phyloP scores from a whole-genome alignment of 192 early-diverging fungal species.

The Gigaspora rosea region DNA sequence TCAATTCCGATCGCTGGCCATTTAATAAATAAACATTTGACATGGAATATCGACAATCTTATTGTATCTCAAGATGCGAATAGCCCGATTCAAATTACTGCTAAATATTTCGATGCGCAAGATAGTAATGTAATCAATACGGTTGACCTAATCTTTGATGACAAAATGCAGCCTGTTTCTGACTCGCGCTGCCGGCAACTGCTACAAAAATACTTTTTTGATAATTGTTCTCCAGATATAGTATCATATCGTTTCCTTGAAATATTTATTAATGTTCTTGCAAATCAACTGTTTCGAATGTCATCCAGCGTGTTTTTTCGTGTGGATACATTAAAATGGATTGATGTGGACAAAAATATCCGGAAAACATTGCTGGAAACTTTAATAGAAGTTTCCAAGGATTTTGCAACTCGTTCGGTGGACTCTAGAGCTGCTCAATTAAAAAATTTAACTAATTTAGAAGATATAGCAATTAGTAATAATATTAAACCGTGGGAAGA shows the following conservation, averaged over 20 bases:
- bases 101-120: not conserved
- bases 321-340: constrained; percentile 28
- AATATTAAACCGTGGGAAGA: constrained; percentile 27
- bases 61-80: constrained; percentile 17
- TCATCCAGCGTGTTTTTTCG: constrained; percentile 26
- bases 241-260: constrained; percentile 31
- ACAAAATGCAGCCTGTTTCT: not conserved
- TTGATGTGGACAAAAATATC: not conserved
- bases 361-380: not conserved
- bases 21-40: constrained; percentile 2
- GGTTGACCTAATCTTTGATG: not conserved
- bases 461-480: not conserved
- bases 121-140: not conserved
- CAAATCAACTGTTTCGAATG: constrained; percentile 33
- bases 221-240: not conserved
- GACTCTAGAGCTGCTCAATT: not conserved
- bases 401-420: constrained; percentile 29
- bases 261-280: constrained; percentile 33
- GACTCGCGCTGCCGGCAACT: not conserved
- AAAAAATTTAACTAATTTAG: not conserved
- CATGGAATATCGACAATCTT: constrained; percentile 28
- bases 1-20: not conserved
- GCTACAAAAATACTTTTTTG: constrained; percentile 30
- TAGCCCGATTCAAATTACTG: constrained; percentile 16
- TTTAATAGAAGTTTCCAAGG: constrained; percentile 25